phyloP scores from a whole-genome alignment of 2,329 filamentous ascomycete genomes.

The Fusarium sp. region DNA sequence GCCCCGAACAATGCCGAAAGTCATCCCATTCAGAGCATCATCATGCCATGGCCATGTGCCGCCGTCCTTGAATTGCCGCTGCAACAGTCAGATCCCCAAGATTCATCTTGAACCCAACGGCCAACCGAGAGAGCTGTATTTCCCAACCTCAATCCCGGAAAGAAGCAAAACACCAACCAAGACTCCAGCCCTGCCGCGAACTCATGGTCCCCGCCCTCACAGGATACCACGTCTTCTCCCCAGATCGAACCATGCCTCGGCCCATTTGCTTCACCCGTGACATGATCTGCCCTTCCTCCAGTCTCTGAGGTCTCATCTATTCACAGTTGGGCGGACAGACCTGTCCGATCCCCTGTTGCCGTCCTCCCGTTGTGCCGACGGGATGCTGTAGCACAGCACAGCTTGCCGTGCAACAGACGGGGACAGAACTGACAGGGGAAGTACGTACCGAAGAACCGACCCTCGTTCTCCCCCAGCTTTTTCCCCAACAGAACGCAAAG shows the following conservation, averaged over 20 bases:
- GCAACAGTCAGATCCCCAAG: slow-evolving; percentile 8
- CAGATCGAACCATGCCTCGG: slow-evolving; percentile 41
- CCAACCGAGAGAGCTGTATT: slow-evolving; percentile 9
- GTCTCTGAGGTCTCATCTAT: neutral
- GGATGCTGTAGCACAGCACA: neutral
- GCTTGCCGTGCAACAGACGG: neutral
- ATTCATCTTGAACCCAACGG: neutral
- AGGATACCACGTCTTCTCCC: slow-evolving; percentile 10
- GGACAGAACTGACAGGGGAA: neutral
- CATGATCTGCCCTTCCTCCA: slow-evolving; percentile 14
- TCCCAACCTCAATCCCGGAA: neutral
- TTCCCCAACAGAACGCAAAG: slow-evolving; percentile 45
- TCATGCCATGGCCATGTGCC: slow-evolving; percentile 18
- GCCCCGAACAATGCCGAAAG: slow-evolving; percentile 23
- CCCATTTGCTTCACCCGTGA: slow-evolving; percentile 34
- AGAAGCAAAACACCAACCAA: slow-evolving; percentile 12
- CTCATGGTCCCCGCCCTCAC: slow-evolving; percentile 10
- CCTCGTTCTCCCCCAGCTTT: slow-evolving; percentile 42
- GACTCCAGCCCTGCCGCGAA: slow-evolving; percentile 34
- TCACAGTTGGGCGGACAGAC: slow-evolving; percentile 7
- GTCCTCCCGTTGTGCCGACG: slow-evolving; percentile 34
- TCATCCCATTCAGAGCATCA: neutral
- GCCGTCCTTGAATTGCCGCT: neutral
- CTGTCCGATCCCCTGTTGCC: neutral
- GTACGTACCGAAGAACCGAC: slow-evolving; percentile 23